Evolutionary conservation across 78 protist species (phyloP).

Genomic region (Dictyostelium brefeldianum): DNA sequence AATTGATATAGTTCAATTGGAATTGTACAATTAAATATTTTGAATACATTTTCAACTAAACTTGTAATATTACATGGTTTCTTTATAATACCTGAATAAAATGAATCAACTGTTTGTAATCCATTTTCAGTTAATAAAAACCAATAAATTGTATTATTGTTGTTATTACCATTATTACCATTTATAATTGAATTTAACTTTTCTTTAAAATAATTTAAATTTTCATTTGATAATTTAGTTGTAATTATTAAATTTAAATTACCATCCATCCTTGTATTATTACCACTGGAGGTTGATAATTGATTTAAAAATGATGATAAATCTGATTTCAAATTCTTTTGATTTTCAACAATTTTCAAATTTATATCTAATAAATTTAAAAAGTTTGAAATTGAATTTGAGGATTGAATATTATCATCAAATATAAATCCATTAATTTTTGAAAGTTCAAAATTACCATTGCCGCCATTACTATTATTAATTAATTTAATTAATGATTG

Average conservation of each 20-base stretch:
- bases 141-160: constrained; percentile 14
- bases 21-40: not conserved
- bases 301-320: too few species aligned
- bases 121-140: not conserved
- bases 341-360: not conserved
- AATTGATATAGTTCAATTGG: constrained; percentile 13
- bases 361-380: not conserved
- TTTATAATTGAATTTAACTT: not conserved
- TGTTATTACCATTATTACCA: not conserved
- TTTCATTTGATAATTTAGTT: constrained; percentile 5
- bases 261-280: too few species aligned
- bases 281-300: not conserved
- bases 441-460: not conserved
- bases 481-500: not conserved
- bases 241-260: not conserved
- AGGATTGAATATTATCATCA: constrained; percentile 16
- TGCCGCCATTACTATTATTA: too few species aligned
- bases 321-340: not conserved
- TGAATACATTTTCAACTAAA: constrained; percentile 6
- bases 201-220: not conserved
- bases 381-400: not conserved
- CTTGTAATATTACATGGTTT: constrained; percentile 43
- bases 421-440: constrained; percentile 1
- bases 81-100: constrained; percentile 30
- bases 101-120: not conserved